Evolutionary conservation across 2,329 filamentous ascomycete species (phyloP).

Genomic region (Ascochyta rabiei): DNA sequence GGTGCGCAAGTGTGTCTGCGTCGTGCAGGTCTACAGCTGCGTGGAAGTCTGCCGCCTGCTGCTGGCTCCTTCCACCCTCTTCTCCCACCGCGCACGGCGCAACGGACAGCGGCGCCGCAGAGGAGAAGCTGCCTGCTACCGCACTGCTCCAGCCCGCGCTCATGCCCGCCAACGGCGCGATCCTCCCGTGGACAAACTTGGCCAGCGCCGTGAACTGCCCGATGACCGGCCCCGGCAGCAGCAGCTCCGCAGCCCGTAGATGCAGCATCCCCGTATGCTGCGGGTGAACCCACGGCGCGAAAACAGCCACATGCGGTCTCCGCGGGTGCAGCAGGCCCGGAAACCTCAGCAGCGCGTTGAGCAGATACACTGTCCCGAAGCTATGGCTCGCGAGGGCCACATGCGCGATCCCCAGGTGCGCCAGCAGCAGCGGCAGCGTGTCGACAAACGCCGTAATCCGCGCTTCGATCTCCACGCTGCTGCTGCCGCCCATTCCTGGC

Average conservation of each 20-base stretch:
- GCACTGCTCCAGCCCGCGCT: slow-evolving; percentile 6
- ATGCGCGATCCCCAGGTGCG: slow-evolving; percentile 25
- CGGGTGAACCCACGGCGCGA: slow-evolving; percentile 34
- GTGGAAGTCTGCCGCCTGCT: too few species aligned
- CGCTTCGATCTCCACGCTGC: slow-evolving; percentile 17
- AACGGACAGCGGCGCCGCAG: not conserved
- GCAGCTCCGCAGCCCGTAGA: slow-evolving; percentile 18
- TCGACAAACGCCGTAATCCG: slow-evolving; percentile 23
- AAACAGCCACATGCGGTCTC: slow-evolving; percentile 28
- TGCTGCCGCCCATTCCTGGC: slow-evolving; percentile 30
- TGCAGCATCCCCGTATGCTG: slow-evolving; percentile 22
- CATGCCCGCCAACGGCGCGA: slow-evolving; percentile 19
- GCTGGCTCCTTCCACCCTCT: too few species aligned
- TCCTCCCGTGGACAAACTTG: slow-evolving; percentile 21
- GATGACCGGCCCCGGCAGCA: slow-evolving; percentile 26
- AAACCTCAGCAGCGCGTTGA: slow-evolving; percentile 28
- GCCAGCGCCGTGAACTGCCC: slow-evolving; percentile 20
- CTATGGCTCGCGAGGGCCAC: slow-evolving; percentile 29
- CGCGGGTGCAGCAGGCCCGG: slow-evolving; percentile 26
- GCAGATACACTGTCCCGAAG: slow-evolving; percentile 28
- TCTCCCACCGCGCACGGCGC: not conserved
- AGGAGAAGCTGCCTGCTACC: slow-evolving; percentile 3
- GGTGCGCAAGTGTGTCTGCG: slow-evolving; percentile 6
- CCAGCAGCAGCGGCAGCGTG: slow-evolving; percentile 24
- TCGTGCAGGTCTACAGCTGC: slow-evolving; percentile 7